A percentile compares a stretch with the other conserved stretches of the same genome.
These are phyloP conservation scores for Asterophora lycoperdoides DNA, from an alignment of 768 basidiomycete genomes.

Conservation along the genomic window DNA sequence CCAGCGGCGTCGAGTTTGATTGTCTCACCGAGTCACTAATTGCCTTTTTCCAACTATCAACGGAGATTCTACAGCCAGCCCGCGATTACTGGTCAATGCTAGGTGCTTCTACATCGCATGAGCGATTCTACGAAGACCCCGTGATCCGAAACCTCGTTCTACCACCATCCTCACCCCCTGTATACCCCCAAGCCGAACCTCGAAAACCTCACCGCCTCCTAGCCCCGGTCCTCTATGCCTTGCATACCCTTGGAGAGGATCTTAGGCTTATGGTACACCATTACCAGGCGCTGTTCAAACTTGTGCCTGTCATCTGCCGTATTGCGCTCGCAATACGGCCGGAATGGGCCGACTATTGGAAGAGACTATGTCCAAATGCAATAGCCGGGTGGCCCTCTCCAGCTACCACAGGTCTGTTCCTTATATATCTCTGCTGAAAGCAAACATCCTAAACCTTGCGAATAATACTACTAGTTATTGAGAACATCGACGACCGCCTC, in stretches of 20 bases:
- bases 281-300: slow-evolving; percentile 48
- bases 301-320: slow-evolving; percentile 62
- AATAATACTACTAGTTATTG: slow-evolving; percentile 32
- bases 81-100: slow-evolving; percentile 46
- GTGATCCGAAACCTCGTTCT: slow-evolving; percentile 42
- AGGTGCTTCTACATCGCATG: slow-evolving; percentile 37
- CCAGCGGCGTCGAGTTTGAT: slow-evolving; percentile 50
- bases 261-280: slow-evolving; percentile 54
- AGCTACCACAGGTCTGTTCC: slow-evolving; percentile 35
- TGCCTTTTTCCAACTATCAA: slow-evolving; percentile 38
- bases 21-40: slow-evolving; percentile 53
- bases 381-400: slow-evolving; percentile 57
- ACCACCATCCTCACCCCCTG: slow-evolving; percentile 24
- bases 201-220: slow-evolving; percentile 40
- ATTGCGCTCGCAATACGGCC: slow-evolving; percentile 62
- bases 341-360: slow-evolving; percentile 95
- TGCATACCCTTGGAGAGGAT: slow-evolving; percentile 79
- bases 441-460: not conserved
- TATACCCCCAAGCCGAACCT: slow-evolving; percentile 17
- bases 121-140: slow-evolving; percentile 56
- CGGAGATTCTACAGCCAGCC: slow-evolving; percentile 17
- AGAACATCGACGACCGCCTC: slow-evolving; percentile 63
- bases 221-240: slow-evolving; percentile 59
- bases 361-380: slow-evolving; percentile 66
- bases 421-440: not conserved